Conservation (phyloP, 129 eudicot species). For the Chrysanthemum seticuspe region DNA sequence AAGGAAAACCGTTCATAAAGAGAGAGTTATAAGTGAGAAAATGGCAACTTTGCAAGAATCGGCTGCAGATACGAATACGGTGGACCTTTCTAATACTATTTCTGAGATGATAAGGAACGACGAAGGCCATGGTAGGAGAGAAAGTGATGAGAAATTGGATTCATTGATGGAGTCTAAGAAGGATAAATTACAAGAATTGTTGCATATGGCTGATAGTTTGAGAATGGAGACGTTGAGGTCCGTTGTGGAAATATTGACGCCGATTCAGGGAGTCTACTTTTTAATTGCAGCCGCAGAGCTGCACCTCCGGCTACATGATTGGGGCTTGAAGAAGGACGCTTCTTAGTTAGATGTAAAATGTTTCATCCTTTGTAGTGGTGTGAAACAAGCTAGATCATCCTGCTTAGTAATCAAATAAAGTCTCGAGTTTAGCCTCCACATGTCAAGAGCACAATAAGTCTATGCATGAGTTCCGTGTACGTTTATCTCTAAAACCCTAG, state of each 20-base stretch:
- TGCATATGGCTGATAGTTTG: slow-evolving; percentile 34
- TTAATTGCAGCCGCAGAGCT: slow-evolving; percentile 42
- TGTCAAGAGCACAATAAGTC: no score
- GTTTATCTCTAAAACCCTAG: no score
- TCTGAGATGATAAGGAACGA: slow-evolving; percentile 24
- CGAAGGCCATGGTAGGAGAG: background rate
- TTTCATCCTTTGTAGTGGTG: no score
- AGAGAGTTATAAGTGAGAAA: slow-evolving; percentile 26
- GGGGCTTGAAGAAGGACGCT: slow-evolving; percentile 28
- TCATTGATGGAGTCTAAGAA: slow-evolving; percentile 18
- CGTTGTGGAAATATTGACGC: slow-evolving; percentile 32
- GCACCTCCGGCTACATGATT: slow-evolving; percentile 31
- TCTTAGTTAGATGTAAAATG: background rate
- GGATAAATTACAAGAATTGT: slow-evolving; percentile 15
- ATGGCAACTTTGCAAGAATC: slow-evolving; percentile 47
- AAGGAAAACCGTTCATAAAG: slow-evolving; percentile 25
- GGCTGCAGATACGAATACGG: slow-evolving; percentile 33
- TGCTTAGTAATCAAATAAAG: no score
- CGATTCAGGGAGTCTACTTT: slow-evolving; percentile 43
- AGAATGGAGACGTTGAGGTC: slow-evolving; percentile 37
- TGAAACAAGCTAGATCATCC: no score
- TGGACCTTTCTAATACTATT: slow-evolving; percentile 18
- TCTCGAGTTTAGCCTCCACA: no score
- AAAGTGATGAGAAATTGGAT: background rate
- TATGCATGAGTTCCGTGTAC: no score